Conservation (phyloP, 768 basidiomycete species). For the Russula virescens region DNA sequence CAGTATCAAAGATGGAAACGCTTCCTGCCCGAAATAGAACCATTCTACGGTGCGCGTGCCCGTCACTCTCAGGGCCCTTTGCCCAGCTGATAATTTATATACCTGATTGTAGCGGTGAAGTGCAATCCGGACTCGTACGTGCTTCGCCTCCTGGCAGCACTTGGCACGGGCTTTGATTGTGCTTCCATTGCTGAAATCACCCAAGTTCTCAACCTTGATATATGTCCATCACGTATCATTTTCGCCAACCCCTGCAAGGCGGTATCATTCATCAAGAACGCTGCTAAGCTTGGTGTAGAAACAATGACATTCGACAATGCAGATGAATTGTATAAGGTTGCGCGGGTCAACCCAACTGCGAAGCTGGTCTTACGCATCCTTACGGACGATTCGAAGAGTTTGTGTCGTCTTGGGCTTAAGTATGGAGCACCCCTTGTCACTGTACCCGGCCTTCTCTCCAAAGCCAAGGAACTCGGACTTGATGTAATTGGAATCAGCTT, state of each 20-base stretch:
- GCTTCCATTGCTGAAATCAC: conserved; percentile 93
- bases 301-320: conserved; percentile 98
- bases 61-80: conserved; percentile 28
- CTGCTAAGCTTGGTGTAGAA: conserved; percentile 72
- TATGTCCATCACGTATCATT: conserved; percentile 79
- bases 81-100: conserved; percentile 58
- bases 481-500: conserved; percentile 94
- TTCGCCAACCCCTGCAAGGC: conserved; percentile 99
- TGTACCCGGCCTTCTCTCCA: conserved; percentile 73
- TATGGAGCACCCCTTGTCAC: conserved; percentile 86
- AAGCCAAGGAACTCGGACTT: conserved; percentile 71
- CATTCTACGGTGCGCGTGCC: conserved; percentile 75
- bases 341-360: conserved; percentile 70
- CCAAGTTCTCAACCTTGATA: conserved; percentile 65
- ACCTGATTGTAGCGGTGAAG: conserved; percentile 66
- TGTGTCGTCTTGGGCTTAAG: conserved; percentile 92
- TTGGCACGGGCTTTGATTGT: conserved; percentile 95
- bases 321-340: conserved; percentile 93
- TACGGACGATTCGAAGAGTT: conserved; percentile 94
- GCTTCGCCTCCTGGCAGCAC: conserved; percentile 78
- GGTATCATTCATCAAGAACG: conserved; percentile 82
- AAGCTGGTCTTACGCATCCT: conserved; percentile 91
- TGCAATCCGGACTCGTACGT: conserved; percentile 98
- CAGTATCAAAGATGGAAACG: conserved; percentile 81
- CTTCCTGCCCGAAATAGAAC: conserved; percentile 78